Conservation (phyloP, 2,329 filamentous ascomycete species). For the Diaporthe citriasiana region DNA sequence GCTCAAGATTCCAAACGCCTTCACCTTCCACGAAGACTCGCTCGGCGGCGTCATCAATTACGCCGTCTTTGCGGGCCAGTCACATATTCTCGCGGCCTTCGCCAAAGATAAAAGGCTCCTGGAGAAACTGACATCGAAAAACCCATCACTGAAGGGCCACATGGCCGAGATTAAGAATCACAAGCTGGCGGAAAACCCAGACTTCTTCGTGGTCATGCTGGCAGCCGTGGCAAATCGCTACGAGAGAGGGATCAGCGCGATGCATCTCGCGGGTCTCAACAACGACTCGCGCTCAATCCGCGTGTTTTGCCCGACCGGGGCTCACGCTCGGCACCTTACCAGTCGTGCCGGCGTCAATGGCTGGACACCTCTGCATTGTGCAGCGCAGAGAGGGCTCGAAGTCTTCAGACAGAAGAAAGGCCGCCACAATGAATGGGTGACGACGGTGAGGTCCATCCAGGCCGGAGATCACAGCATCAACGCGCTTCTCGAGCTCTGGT, state of each 20-base stretch:
- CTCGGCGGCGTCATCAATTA: slow-evolving; percentile 3
- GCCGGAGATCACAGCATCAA: not conserved
- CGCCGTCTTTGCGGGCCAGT: slow-evolving; percentile 4
- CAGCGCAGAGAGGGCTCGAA: slow-evolving; percentile 8
- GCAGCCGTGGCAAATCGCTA: not conserved
- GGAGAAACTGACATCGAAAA: not conserved
- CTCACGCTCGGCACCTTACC: not conserved
- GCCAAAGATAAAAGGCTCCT: not conserved
- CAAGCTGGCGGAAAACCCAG: not conserved
- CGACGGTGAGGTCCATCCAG: not conserved
- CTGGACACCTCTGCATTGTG: not conserved
- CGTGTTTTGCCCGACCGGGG: not conserved
- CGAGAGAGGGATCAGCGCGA: slow-evolving; percentile 1
- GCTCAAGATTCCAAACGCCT: not conserved
- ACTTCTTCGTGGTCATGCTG: not conserved
- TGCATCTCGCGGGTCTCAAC: not conserved
- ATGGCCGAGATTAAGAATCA: not conserved
- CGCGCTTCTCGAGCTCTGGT: not conserved
- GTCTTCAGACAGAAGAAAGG: not conserved
- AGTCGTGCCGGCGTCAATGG: not conserved
- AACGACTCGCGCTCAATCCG: not conserved
- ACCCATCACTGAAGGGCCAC: not conserved
- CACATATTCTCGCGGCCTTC: slow-evolving; percentile 1
- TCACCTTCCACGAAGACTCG: not conserved
- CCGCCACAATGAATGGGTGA: not conserved